A percentile compares a stretch with the other conserved stretches of the same genome.
Evolutionary conservation across 768 basidiomycete species (phyloP).

Genomic region (Mycena maculata): DNA sequence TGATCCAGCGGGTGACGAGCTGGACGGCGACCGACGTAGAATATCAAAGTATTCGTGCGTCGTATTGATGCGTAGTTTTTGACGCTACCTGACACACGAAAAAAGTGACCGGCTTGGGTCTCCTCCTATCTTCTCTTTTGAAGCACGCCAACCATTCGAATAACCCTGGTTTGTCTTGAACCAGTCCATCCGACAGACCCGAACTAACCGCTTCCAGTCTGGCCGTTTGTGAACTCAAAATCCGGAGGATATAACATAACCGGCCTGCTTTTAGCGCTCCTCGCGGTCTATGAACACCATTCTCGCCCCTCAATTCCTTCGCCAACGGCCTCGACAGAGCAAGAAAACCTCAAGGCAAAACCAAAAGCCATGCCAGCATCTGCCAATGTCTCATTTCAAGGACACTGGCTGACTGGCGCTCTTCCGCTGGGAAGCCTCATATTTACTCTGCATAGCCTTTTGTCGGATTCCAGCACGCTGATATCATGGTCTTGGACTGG

Average conservation of each 20-base stretch:
- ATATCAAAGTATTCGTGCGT: conserved; percentile 65
- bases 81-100: conserved; percentile 2
- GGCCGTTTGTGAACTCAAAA: conserved; percentile 77
- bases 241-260: conserved; percentile 79
- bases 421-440: conserved; percentile 75
- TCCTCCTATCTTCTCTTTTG: conserved; percentile 72
- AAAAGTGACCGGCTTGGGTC: conserved; percentile 73
- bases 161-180: conserved; percentile 76
- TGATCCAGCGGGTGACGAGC: conserved; percentile 62
- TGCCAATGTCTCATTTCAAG: conserved; percentile 6
- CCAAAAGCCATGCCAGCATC: conserved; percentile 6
- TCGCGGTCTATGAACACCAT: conserved; percentile 68
- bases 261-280: conserved; percentile 66
- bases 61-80: not conserved
- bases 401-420: conserved; percentile 49
- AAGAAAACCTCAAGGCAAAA: conserved; percentile 2
- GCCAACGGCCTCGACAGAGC: conserved; percentile 10
- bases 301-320: conserved; percentile 51
- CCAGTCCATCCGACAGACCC: not conserved
- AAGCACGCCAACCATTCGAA: conserved; percentile 86
- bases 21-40: conserved; percentile 60
- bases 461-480: conserved; percentile 82
- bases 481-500: conserved; percentile 93
- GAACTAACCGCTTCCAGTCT: conserved; percentile 59
- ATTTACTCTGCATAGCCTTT: conserved; percentile 77